Base-by-base conservation (phyloP, 306 rosid species). In the Cajanus cajan region DNA sequence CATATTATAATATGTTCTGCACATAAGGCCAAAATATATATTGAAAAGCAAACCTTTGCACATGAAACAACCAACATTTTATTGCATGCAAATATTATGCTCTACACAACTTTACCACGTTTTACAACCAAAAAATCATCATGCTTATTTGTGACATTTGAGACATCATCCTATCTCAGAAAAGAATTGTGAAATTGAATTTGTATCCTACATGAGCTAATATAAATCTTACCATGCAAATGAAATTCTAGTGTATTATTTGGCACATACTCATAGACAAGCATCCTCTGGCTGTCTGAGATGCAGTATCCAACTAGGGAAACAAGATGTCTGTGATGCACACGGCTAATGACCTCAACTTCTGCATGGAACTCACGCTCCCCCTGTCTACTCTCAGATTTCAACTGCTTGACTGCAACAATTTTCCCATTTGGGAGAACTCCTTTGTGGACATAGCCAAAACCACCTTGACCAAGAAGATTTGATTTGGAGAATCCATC, bases 291-390 rank as follows among this genome's bases (percentile, higher is more conserved):
- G 45, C 31, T 55, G 57, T 85, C 90, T 54, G 89, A 73, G 76
- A 78, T 73, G 83, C 92, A 88, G 69, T 71, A 82, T 61, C 95
- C 95, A 79, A 88, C 90, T 22, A 90, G 80, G 39, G 90, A 83
- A 79, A 90, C 95, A 61, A 90, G 95, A 54, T 90, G 87, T 40
- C 88, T 81, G 70, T 90, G 92, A 85, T 90, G 95, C 57, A 90
- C 88, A 22, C 89, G 92, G 68, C 88, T 71, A 71, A 90, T 88
- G 80, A 90, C 87, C 70, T 90, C 94, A 0, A 90, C 89, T 85
- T 88, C 94, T 0, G 94, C 90, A 72, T 62, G 85, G 43, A 90
- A 90, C 73, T 90, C 95, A 12, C 95, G 95, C 64, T 90, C 92
- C 62, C 92, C 92, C 39, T 90, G 92, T 31, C 82, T 66, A 19